A percentile compares a stretch with the other conserved stretches of the same genome.
Evolutionary conservation across 331 rosid species (phyloP).

Genomic region (Telfairia occidentalis): DNA sequence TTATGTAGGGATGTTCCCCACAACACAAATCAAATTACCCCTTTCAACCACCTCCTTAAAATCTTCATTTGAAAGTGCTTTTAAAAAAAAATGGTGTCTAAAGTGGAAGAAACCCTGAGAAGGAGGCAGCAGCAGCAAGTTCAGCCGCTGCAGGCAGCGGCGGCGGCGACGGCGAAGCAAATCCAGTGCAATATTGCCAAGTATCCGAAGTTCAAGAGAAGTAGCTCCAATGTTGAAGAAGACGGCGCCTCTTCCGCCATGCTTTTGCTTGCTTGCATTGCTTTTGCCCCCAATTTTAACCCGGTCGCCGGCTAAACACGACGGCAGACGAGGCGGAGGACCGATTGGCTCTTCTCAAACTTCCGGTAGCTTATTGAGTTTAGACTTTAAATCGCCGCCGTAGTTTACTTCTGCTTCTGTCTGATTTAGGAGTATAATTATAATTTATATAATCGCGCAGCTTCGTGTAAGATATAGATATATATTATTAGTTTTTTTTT

Average conservation of each 20-base stretch:
- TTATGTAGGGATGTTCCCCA: conserved; percentile 17
- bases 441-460: neutral
- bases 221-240: conserved; percentile 63
- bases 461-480: neutral
- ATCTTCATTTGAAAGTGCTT: neutral
- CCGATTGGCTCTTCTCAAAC: neutral
- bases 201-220: conserved; percentile 71
- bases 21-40: conserved; percentile 17
- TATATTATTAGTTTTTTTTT: neutral
- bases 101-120: conserved; percentile 65
- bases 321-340: neutral
- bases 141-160: conserved; percentile 25
- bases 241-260: conserved; percentile 86
- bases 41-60: neutral
- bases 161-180: conserved; percentile 31
- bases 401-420: neutral
- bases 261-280: conserved; percentile 94
- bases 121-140: conserved; percentile 25
- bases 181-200: conserved; percentile 79
- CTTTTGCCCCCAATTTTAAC: conserved; percentile 44
- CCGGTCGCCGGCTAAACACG: neutral
- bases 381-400: neutral
- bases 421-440: neutral
- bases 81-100: conserved; percentile 47
- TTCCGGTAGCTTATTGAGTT: conserved; percentile 3